phyloP scores from a whole-genome alignment of 257 asterid species.

The Fraxinus americana region DNA sequence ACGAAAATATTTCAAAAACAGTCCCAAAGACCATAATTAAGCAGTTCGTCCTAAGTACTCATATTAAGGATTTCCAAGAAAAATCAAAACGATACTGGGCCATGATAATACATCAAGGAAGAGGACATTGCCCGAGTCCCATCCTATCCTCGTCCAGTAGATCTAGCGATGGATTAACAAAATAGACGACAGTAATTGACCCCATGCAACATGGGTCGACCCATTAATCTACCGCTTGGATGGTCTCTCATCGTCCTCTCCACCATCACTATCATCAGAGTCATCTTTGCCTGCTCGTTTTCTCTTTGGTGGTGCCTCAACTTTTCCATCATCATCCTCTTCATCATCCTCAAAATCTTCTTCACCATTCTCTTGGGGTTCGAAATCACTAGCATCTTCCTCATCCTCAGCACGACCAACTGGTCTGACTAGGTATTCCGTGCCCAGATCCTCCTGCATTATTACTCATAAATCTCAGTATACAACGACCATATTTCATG shows the following conservation, averaged over 20 bases:
- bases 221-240: slow-evolving; percentile 58
- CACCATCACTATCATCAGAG: slow-evolving; percentile 61
- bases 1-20: background rate
- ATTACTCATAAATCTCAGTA: background rate
- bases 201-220: background rate
- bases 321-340: slow-evolving; percentile 51
- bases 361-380: slow-evolving; percentile 71
- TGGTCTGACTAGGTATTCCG: slow-evolving; percentile 80
- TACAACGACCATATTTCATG: too few species aligned
- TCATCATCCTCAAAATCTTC: slow-evolving; percentile 57
- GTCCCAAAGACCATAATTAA: background rate
- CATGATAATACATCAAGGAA: slow-evolving; percentile 38
- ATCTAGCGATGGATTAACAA: slow-evolving; percentile 20
- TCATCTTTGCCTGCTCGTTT: slow-evolving; percentile 67
- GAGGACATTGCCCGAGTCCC: background rate
- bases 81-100: slow-evolving; percentile 25
- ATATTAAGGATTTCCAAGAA: slow-evolving; percentile 6
- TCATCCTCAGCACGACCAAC: slow-evolving; percentile 81
- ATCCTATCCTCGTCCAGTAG: slow-evolving; percentile 17
- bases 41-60: background rate
- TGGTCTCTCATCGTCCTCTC: slow-evolving; percentile 79
- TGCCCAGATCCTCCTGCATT: slow-evolving; percentile 77
- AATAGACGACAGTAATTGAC: slow-evolving; percentile 4
- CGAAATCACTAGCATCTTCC: slow-evolving; percentile 88
- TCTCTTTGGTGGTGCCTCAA: slow-evolving; percentile 71